Evolutionary conservation across 2,329 filamentous ascomycete species (phyloP), one percentile per base, ranked within the genome.

Genomic region (Blastomyces silverae): DNA sequence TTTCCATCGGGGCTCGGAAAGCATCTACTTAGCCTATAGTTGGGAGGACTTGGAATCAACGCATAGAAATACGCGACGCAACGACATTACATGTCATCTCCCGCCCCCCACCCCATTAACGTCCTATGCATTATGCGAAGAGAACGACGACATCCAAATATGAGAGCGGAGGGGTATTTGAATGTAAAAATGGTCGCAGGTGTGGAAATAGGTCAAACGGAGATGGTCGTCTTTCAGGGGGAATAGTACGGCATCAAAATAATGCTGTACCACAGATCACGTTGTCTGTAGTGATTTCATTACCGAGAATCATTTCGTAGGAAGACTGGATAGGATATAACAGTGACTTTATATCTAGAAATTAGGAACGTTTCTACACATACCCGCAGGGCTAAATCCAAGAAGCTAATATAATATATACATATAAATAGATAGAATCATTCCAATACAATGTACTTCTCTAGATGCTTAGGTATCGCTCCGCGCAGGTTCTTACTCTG

Each of bases 381-480:
- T 37, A 37, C 34, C 34, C 7, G 34, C 34, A 37, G 34, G 8
- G 8, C 44, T 42, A 22, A 57, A 57, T 10, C 48, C 28, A 57
- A 6, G 15, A 53, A 17, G 13, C 5, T 53, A 53, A 60, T 46
- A 52, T 46, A 39, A 60, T 46, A 52, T 46, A 52, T 52, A 62
- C 48, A 34, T 53, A 52, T 17, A 62, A n/a, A 55, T 34, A n/a
- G 17, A 52, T 39, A 61, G 50, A 34, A 67, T 69, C 74, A 96
- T 69, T 90, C 89, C 77, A 97, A 80, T 67, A 97, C 92, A 77
- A 97, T 95, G 78, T 99, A 97, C 83, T 92, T 96, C 76, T 90
- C 85, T 74, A 97, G 78, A 74, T 90, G 87, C 80, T 90, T 84
- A 7, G 94, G 94, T 75, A 99, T 88, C 55, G 92, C 88, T 37